Evolutionary conservation across 805 yeast species (phyloP), one percentile per base, ranked within the genome.

Genomic region (Isabelozyma gotoi): DNA sequence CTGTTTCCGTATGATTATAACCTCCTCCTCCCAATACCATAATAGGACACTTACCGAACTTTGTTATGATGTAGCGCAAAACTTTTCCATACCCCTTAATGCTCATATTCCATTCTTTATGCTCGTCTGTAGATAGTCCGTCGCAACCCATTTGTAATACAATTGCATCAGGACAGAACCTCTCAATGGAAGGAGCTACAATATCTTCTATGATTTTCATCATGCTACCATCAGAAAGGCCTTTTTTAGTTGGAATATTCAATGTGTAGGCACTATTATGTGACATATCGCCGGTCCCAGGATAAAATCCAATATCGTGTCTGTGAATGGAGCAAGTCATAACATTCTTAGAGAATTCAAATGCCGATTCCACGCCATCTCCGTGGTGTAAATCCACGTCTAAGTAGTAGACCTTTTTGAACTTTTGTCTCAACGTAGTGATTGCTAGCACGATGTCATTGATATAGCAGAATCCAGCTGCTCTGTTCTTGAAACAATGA

Each of bases 371-470:
- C 5, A 86, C 92, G 0, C 90, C 95, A 59, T 86, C 91, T 0
- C 92, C 91, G 60, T 85, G 91, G 57, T 86, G 95, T 6, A 86
- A 59, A 59, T 86, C 95, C 5, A 86, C 60, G 59, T 86, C 95
- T 3, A 86, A 58, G 52, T 86, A 86, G 53, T 81, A 64, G 1
- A 86, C 67, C 29, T 60, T 73, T 8, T 65, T 59, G 53, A 64
- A 81, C 17, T 52, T 55, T 18, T 68, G 65, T 27, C 91, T 59
- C 11, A 85, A 65, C 32, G 67, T 61, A 36, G 73, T 67, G 3
- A 85, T 80, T 0, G 78, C 76, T 11, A 86, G 53, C 0, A 80
- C 83, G 6, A 84, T 74, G 53, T 86, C 95, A 50, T 85, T 85
- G 2, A 84, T 65, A 53, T 85, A 85, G 55, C 94, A 85, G 54